Evolutionary conservation across 306 rosid genomes (phyloP).

Genomic region (cucumber (Cucumis sativus)): DNA sequence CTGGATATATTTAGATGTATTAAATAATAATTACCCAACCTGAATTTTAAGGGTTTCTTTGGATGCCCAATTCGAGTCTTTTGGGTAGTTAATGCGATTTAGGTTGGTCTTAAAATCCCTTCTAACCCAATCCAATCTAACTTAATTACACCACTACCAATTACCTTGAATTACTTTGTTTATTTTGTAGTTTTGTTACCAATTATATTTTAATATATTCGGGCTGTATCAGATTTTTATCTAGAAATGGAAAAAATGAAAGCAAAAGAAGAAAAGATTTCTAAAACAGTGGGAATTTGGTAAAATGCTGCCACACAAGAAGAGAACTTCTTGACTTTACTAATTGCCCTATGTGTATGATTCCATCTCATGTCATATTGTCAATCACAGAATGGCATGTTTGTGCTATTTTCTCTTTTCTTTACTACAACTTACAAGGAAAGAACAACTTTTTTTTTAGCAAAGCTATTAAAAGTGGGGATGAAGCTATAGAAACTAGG

Average conservation of each 20-base stretch:
- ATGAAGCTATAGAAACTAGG: not conserved
- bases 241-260: not conserved
- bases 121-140: no score
- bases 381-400: not conserved
- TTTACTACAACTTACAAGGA: not conserved
- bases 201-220: no score
- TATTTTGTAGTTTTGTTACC: no score
- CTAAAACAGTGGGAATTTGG: not conserved
- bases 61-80: no score
- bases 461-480: not conserved
- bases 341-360: not conserved
- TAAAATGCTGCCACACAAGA: not conserved
- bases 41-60: no score
- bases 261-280: not conserved
- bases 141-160: no score
- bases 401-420: constrained; percentile 1
- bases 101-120: no score
- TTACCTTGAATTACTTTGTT: no score
- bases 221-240: not conserved
- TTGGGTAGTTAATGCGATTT: no score
- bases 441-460: not conserved
- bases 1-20: no score
- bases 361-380: not conserved
- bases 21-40: no score
- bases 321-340: not conserved